These are phyloP conservation scores for Posidonia oceanica DNA, from an alignment of 116 monocot species.

Conservation along the genomic window DNA sequence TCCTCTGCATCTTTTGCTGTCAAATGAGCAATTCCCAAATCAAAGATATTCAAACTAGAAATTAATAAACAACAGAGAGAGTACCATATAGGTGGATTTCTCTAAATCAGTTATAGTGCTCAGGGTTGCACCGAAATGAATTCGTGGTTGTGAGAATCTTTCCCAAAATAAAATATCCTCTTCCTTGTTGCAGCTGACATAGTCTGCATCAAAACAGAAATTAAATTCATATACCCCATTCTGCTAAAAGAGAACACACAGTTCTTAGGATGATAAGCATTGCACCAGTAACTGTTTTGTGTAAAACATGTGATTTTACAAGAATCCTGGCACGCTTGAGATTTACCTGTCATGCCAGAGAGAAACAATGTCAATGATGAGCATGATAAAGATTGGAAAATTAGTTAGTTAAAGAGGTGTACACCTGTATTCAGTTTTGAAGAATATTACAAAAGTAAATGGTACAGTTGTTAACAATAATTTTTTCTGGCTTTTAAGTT, in stretches of 20 bases:
- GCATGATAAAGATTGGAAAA: not conserved
- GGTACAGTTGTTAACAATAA: too few species aligned
- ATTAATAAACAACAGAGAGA: not conserved
- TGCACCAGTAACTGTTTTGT: slow-evolving; percentile 57
- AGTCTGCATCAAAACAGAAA: slow-evolving; percentile 23
- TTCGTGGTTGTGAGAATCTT: slow-evolving; percentile 34
- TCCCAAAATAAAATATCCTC: slow-evolving; percentile 69
- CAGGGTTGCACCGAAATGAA: slow-evolving; percentile 47
- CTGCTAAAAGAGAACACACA: not conserved
- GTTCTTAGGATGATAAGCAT: slow-evolving; percentile 4
- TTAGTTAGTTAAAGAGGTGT: too few species aligned
- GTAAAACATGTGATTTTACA: slow-evolving; percentile 67
- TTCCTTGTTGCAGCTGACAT: slow-evolving; percentile 56
- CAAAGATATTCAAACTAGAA: too few species aligned
- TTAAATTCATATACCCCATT: not conserved
- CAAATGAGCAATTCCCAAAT: too few species aligned
- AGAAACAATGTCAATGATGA: not conserved
- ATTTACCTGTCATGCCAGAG: slow-evolving; percentile 44
- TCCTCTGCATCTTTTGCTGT: too few species aligned
- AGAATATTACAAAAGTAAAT: too few species aligned
- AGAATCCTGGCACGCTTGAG: slow-evolving; percentile 80
- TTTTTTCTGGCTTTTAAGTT: too few species aligned
- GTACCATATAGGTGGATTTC: slow-evolving; percentile 28
- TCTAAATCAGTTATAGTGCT: slow-evolving; percentile 32
- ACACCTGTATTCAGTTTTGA: too few species aligned